These are phyloP conservation scores for Erythrophleum fordii DNA, from an alignment of 306 rosid species.

Conservation along the genomic window DNA sequence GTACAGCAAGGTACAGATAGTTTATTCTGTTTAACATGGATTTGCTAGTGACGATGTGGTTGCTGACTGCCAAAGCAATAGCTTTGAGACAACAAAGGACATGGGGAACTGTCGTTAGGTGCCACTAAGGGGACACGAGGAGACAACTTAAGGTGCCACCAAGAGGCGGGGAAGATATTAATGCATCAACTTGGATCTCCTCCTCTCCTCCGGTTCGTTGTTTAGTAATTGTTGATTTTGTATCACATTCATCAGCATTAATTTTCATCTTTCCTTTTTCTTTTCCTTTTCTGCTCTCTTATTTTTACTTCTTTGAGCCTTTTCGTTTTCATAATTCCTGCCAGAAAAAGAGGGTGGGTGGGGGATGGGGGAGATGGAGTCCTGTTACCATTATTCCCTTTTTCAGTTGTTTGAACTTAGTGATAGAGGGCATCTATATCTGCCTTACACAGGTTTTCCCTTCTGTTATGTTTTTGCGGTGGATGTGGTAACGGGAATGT, in stretches of 20 bases:
- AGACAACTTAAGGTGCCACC: neutral
- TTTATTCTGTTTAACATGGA: conserved; percentile 44
- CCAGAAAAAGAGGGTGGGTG: conserved; percentile 29
- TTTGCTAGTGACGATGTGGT: conserved; percentile 52
- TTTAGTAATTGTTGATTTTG: conserved; percentile 60
- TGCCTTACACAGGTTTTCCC: conserved; percentile 50
- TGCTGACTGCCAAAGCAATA: conserved; percentile 33
- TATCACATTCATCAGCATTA: conserved; percentile 68
- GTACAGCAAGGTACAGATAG: conserved; percentile 31
- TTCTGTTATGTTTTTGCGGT: conserved; percentile 36
- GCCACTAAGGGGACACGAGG: conserved; percentile 29
- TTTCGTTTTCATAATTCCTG: conserved; percentile 35
- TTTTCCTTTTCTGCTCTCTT: conserved; percentile 30
- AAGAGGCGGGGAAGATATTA: conserved; percentile 33
- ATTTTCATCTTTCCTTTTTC: conserved; percentile 48
- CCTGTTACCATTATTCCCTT: conserved; percentile 16
- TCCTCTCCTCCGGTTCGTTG: conserved; percentile 45
- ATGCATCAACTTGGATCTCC: conserved; percentile 44
- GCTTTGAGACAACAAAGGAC: conserved; percentile 37
- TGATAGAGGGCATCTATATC: conserved; percentile 51
- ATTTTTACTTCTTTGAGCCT: conserved; percentile 38
- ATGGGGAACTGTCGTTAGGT: conserved; percentile 58
- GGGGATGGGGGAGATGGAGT: neutral
- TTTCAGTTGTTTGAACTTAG: conserved; percentile 26
- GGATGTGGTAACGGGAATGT: conserved; percentile 52